Conservation (phyloP, 352 stramenopile species). For the Pythium graminicola region DNA sequence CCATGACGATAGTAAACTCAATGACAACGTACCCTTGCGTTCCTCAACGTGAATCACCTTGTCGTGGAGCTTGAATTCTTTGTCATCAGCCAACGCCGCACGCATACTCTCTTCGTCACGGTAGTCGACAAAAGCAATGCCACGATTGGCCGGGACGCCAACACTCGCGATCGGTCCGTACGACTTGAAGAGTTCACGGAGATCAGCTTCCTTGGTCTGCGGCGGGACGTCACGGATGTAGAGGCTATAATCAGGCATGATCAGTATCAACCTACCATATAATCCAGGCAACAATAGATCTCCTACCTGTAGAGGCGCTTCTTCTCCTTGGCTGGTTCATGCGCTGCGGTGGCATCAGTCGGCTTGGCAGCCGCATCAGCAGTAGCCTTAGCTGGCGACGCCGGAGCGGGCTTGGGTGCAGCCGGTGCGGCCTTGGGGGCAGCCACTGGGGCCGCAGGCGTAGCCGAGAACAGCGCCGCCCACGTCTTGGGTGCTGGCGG, state of each 20-base stretch:
- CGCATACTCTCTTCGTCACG: conserved; percentile 73
- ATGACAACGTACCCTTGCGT: conserved; percentile 46
- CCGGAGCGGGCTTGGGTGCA: conserved; percentile 10
- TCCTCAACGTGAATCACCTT: conserved; percentile 74
- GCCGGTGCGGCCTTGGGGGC: conserved; percentile 25
- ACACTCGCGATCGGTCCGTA: conserved; percentile 72
- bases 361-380: conserved; percentile 7
- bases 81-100: conserved; percentile 52
- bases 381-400: conserved; percentile 12
- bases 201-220: conserved; percentile 63
- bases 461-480: conserved; percentile 41
- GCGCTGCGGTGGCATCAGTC: conserved; percentile 16
- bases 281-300: too few species aligned
- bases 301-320: conserved; percentile 38
- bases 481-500: conserved; percentile 46
- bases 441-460: conserved; percentile 15
- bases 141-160: conserved; percentile 45
- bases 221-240: conserved; percentile 74
- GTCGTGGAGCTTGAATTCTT: conserved; percentile 65
- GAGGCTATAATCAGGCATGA: conserved; percentile 36
- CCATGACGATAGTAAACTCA: background rate
- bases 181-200: conserved; percentile 74
- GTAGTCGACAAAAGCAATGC: conserved; percentile 83
- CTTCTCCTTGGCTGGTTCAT: conserved; percentile 43
- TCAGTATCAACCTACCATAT: too few species aligned